Conservation (phyloP, 192 early-diverging fungal genomes). For the Coemansia sp. region DNA sequence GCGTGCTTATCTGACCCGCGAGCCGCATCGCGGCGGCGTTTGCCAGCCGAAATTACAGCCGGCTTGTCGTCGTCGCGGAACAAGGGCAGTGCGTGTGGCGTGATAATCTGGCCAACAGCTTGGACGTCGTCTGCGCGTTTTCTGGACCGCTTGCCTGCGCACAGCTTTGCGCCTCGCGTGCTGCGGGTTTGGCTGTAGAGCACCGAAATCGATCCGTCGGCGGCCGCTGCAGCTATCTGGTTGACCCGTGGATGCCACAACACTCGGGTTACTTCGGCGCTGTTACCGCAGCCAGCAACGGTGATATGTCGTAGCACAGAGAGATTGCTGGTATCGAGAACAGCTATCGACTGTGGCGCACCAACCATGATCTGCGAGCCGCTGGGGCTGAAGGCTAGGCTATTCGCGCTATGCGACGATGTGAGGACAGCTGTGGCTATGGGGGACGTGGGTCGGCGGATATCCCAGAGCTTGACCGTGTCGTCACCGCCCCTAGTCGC, state of each 20-base stretch:
- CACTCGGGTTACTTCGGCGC: slow-evolving; percentile 29
- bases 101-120: slow-evolving; percentile 67
- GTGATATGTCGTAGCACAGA: background rate
- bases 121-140: background rate
- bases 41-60: slow-evolving; percentile 50
- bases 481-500: slow-evolving; percentile 81
- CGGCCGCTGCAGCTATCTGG: slow-evolving; percentile 80
- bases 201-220: slow-evolving; percentile 71
- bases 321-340: slow-evolving; percentile 10
- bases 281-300: slow-evolving; percentile 43
- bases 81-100: slow-evolving; percentile 85
- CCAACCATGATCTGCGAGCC: slow-evolving; percentile 78
- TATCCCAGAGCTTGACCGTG: slow-evolving; percentile 93
- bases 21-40: slow-evolving; percentile 72
- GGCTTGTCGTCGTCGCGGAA: slow-evolving; percentile 72
- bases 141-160: slow-evolving; percentile 52
- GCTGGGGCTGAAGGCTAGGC: slow-evolving; percentile 82
- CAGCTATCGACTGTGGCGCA: slow-evolving; percentile 6
- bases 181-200: slow-evolving; percentile 72
- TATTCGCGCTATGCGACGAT: slow-evolving; percentile 58
- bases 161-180: slow-evolving; percentile 70
- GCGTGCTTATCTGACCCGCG: slow-evolving; percentile 59
- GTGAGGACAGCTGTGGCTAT: slow-evolving; percentile 57
- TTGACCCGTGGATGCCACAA: slow-evolving; percentile 89
- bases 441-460: slow-evolving; percentile 57